Evolutionary conservation across 257 asterid species (phyloP), one percentile per base, ranked within the genome.

Genomic region (Solanum corneliomulleri): DNA sequence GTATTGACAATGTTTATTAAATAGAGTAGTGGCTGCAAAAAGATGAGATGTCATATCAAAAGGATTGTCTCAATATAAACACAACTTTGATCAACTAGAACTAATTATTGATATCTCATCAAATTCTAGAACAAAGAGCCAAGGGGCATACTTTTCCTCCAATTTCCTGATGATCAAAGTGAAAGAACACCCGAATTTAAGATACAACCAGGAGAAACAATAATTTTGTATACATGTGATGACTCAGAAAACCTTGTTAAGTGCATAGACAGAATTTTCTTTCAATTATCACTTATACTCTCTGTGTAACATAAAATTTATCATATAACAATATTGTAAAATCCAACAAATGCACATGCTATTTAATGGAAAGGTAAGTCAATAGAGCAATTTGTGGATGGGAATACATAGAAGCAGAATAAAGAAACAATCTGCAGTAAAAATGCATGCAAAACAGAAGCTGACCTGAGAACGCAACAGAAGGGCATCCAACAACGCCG

Each of bases 391-490:
- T 77, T 42, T 77, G 37, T 44, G 64, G 84, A 77, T 77, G 84
- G 84, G 23, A 76, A 10, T 86, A 52, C 15, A 86, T 25, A 58
- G 27, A 86, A 64, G 68, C 66, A 78, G 37, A 86, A 71, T 20
- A 56, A 33, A 44, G 42, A 66, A 44, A 42, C 45, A n/a, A 33
- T 39, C 18, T 41, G 71, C 81, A 35, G 72, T 64, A 85, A 77
- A 35, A 39, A 86, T 60, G 71, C 87, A 86, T 58, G 86, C 89
- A 71, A 71, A 56, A 44, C n/a, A 78, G 66, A 56, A 47, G 85
- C 86, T 83, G 69, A 95, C 99, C 99, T 96, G 98, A 86, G 94
- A 94, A 70, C 95, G 98, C 87, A 89, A 89, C 89, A 94, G 89
- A 88, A 96, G 94, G 83, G 98, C 93, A 92, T 96, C 99, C 45